Base-by-base conservation (phyloP, 768 basidiomycete genomes). In the Agaricus subrufescens region DNA sequence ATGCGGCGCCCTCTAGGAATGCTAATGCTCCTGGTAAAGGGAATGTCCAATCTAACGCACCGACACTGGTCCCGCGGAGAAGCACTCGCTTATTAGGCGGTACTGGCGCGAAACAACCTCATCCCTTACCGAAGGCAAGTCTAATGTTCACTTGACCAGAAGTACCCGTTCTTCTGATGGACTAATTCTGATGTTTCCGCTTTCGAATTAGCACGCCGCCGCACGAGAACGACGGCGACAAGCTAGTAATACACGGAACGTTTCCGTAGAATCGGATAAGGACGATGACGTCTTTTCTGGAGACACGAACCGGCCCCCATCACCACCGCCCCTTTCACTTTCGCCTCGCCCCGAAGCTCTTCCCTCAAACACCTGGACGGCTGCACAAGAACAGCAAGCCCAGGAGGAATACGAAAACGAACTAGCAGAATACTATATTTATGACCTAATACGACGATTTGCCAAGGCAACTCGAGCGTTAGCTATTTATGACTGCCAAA, bases 371-470 rank as follows among this genome's bases (percentile, higher is more conserved):
- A 76, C 72, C 56, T 85, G 83, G 83, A 84, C 84, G 6, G 70
- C 79, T 57, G 78, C 75, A n/a, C 81, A 86, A 45, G 87, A 89
- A 63, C 85, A 82, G 67, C 82, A 81, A 19, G 84, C 85, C 34
- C 84, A 87, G 63, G 87, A 90, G 56, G 77, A 81, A 42, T 86
- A 86, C 62, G 86, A 87, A 60, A 75, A 73, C 40, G 85, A 86
- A 53, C 74, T 87, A 55, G 93, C 93, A 26, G 93, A 96, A 53
- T 79, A 89, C 63, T 87, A 89, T 70, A 77, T 97, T 52, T 88
- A 94, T 63, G 82, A 87, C 63, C 77, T 95, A 45, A 82, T 90
- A 71, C 82, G 91, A 59, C 78, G 78, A 54, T 96, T 94, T 69
- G 96, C 89, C 9, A 80, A 78, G 52, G 94, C 94, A 12, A 81